These are phyloP conservation scores for Phytopythium delawarense DNA, from an alignment of 352 stramenopile species.

Conservation along the genomic window DNA sequence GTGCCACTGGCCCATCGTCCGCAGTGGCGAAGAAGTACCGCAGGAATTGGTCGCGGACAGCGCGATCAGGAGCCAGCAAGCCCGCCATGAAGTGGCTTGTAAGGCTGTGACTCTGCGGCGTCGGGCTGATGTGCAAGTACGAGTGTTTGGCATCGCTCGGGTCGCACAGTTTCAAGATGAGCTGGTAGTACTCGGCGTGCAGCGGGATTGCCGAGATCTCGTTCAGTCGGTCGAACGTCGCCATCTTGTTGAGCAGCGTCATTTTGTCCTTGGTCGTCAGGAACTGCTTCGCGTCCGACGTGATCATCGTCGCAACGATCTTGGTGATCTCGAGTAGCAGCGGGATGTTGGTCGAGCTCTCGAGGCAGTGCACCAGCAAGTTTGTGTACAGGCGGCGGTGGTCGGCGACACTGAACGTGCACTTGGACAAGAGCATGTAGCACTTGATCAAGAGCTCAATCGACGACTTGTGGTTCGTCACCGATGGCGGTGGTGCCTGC, in stretches of 20 bases:
- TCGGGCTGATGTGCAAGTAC: conserved; percentile 67
- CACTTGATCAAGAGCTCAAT: conserved; percentile 82
- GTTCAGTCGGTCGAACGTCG: conserved; percentile 79
- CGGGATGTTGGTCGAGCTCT: conserved; percentile 82
- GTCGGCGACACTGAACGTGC: conserved; percentile 64
- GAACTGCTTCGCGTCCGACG: conserved; percentile 47
- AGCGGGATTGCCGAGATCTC: conserved; percentile 82
- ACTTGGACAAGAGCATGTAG: conserved; percentile 78
- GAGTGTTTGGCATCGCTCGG: conserved; percentile 56
- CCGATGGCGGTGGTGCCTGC: conserved; percentile 10
- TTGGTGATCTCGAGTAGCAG: conserved; percentile 78
- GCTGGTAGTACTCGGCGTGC: conserved; percentile 72
- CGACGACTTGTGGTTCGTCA: conserved; percentile 46
- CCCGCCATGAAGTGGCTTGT: conserved; percentile 80
- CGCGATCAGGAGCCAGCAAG: conserved; percentile 64
- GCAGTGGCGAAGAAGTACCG: conserved; percentile 50
- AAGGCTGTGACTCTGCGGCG: conserved; percentile 54
- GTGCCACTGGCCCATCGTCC: conserved; percentile 34
- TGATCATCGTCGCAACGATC: conserved; percentile 72
- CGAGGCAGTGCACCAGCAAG: conserved; percentile 78
- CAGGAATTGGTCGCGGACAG: conserved; percentile 70
- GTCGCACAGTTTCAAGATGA: conserved; percentile 78
- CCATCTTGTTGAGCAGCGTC: conserved; percentile 84
- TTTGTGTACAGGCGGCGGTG: conserved; percentile 80
- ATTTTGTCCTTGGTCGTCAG: conserved; percentile 87